Evolutionary conservation across 2,329 filamentous ascomycete species (phyloP), one percentile per base, ranked within the genome.

Genomic region (Colletotrichum sp.): DNA sequence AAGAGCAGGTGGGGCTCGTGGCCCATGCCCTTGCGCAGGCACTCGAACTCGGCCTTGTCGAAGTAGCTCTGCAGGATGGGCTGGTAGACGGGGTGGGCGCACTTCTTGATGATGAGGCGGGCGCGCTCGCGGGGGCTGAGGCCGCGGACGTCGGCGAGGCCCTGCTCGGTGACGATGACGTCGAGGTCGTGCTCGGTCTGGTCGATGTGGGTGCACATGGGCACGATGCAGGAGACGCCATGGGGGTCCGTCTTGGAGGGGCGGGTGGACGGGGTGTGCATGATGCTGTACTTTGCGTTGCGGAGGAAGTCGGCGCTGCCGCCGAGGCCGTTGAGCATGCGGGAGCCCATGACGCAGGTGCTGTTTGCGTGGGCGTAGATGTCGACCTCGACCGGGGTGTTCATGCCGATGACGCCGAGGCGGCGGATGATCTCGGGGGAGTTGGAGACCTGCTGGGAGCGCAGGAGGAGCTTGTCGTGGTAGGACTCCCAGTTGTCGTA

Each of bases 291-390:
- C 86, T 96, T 96, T 76, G 93, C 86, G 80, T 87, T 92, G 74
- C 95, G 92, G 74, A 97, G 88, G 90, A 97, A 97, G 82, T 97
- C 95, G 68, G 94, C 94, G 3, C 92, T 94, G 6, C 95, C 95
- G 66, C 95, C 95, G 8, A 97, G 92, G 13, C 95, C 95, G 87
- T 96, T 96, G 76, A 97, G 90, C 94, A 96, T 97, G 73, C 96
- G 93, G 77, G 91, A 93, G 78, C 96, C 95, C 92, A 97, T 95
- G 26, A 98, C 95, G 82, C 94, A 96, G 71, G 95, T 98, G 77
- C 91, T 93, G 91, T 98, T 98, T 80, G 96, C 96, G 86, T 98
- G 95, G 3, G 95, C 96, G 86, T 98, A 98, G 81, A 98, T 98
- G 86, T 98, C 96, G 18, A 98, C 95, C 86, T 98, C 96, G 63